phyloP scores from a whole-genome alignment of 2,329 filamentous ascomycete genomes.

The Aspergillus sp. region DNA sequence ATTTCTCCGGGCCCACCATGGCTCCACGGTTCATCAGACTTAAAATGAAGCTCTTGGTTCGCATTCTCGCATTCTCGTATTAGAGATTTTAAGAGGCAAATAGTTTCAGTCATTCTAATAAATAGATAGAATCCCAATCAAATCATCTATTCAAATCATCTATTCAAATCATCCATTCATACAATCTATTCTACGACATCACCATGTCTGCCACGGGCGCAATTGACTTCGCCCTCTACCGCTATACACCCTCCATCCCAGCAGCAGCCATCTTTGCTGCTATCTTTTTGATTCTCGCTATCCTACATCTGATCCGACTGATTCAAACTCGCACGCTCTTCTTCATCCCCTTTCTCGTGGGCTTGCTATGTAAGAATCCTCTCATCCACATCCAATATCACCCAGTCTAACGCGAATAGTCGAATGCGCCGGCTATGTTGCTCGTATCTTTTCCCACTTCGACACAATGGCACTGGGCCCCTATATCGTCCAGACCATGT shows the following conservation, averaged over 20 bases:
- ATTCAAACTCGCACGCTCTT: constrained; percentile 22
- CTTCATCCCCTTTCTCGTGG: constrained; percentile 24
- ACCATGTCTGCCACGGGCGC: not conserved
- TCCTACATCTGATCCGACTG: constrained; percentile 11
- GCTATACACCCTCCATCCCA: constrained; percentile 25
- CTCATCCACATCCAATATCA: not conserved
- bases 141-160: too few species aligned
- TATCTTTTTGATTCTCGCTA: constrained; percentile 20
- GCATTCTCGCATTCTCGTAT: too few species aligned
- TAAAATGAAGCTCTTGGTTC: too few species aligned
- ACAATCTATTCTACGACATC: not conserved
- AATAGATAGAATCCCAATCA: too few species aligned
- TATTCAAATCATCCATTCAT: too few species aligned
- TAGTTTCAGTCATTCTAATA: too few species aligned
- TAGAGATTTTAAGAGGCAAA: too few species aligned
- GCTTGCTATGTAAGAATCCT: constrained; percentile 25
- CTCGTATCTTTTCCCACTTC: constrained; percentile 20
- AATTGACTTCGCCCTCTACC: constrained; percentile 32
- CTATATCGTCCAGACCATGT: constrained; percentile 24
- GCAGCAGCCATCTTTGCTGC: constrained; percentile 14
- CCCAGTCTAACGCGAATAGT: constrained; percentile 4
- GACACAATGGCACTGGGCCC: constrained; percentile 17
- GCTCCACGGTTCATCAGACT: too few species aligned
- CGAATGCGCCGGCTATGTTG: constrained; percentile 21
- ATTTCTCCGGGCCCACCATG: too few species aligned